These are phyloP conservation scores for Trichomonas tenax DNA, from an alignment of 208 protist genomes.

Conservation along the genomic window DNA sequence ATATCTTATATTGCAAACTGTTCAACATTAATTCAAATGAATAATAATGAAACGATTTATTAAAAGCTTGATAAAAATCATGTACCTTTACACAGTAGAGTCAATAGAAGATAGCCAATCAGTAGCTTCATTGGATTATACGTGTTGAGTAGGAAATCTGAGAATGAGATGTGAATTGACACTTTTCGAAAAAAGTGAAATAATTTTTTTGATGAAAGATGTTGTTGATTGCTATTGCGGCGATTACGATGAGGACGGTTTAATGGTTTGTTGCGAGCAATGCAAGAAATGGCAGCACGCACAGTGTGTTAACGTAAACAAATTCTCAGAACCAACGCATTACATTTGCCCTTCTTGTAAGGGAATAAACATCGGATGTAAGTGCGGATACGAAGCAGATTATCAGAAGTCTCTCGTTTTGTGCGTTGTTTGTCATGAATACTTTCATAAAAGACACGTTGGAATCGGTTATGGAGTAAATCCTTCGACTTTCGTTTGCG, in stretches of 20 bases:
- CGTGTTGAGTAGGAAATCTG: too few relatives aligned
- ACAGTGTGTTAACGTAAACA: neutral
- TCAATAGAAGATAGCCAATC: too few relatives aligned
- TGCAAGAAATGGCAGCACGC: constrained; percentile 18
- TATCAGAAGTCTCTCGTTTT: neutral
- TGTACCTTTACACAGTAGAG: too few relatives aligned
- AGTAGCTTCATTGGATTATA: too few relatives aligned
- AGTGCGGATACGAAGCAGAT: neutral
- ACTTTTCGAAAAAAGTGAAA: neutral
- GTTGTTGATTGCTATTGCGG: neutral
- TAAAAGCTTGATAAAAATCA: too few relatives aligned
- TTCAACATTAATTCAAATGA: too few relatives aligned
- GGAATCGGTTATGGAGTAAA: neutral
- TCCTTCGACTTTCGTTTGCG: neutral
- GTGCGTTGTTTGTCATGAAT: neutral
- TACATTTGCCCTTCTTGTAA: neutral
- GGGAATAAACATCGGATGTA: neutral
- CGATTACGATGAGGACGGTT: neutral
- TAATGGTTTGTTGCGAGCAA: neutral
- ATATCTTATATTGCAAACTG: too few relatives aligned
- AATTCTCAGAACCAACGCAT: neutral
- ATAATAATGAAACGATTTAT: too few relatives aligned
- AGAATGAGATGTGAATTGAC: too few relatives aligned
- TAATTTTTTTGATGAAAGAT: neutral
- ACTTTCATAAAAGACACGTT: neutral